A percentile compares a stretch with the other conserved stretches of the same genome.
phyloP scores from a whole-genome alignment of 2,329 filamentous ascomycete genomes.

The Fusarium chuoi region DNA sequence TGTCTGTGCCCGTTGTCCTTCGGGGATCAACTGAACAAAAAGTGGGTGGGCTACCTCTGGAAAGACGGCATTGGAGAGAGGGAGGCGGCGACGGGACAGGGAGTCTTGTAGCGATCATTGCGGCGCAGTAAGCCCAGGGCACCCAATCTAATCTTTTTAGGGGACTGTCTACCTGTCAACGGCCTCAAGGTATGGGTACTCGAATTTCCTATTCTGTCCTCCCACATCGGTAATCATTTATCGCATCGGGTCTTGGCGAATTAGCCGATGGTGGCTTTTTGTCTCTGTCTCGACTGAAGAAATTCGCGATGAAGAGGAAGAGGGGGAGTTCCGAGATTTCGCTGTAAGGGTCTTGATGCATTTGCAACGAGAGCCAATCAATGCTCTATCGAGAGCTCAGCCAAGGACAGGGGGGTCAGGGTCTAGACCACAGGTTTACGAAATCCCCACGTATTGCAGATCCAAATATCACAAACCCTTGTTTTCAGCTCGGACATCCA shows the following conservation, averaged over 20 bases:
- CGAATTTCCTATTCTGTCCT: constrained; percentile 5
- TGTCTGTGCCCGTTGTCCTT: neutral
- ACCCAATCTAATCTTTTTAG: neutral
- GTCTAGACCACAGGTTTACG: neutral
- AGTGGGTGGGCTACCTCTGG: constrained; percentile 11
- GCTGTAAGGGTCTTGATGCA: constrained; percentile 3
- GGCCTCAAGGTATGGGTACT: neutral
- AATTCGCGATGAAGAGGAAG: neutral
- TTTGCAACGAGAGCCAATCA: constrained; percentile 17
- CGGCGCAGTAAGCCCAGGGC: constrained; percentile 19
- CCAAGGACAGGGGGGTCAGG: constrained; percentile 5
- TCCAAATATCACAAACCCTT: constrained; percentile 1
- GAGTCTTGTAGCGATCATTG: constrained; percentile 3
- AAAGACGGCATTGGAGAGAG: neutral
- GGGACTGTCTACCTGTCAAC: neutral
- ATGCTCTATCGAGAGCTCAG: neutral
- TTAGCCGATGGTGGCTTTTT: constrained; percentile 4
- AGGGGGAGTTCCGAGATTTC: neutral
- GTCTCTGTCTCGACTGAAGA: neutral
- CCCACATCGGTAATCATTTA: neutral
- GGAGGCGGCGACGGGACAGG: neutral
- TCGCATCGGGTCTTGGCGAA: neutral
- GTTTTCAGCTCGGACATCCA: neutral
- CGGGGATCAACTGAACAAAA: neutral
- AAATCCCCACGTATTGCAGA: constrained; percentile 3